Base-by-base conservation (phyloP, 176 grass and related monocot species). In the Tillandsia fasciculata region DNA sequence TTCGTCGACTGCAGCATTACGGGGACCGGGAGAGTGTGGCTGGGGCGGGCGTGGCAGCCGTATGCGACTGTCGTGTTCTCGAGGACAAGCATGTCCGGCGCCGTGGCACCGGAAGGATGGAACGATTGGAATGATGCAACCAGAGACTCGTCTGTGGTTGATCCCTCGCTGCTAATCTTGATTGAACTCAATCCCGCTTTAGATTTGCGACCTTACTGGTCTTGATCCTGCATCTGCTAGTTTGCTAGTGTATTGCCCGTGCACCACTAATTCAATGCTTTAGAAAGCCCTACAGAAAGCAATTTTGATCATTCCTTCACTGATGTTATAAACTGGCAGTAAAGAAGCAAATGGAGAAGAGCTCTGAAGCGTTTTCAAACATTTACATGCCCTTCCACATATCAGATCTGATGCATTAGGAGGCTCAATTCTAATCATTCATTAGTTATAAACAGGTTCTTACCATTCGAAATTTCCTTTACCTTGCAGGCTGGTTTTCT, bases 121-220 rank as follows among this genome's bases (percentile, higher is more conserved):
- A 82, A 96, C 51, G 82, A 91, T 68, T 91, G 84, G 87, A 91
- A 91, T 52, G 91, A 96, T 66, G 68, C 82, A 2, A 71, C 56
- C 1, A 88, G 87, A 84, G 87, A 81, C 59, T 53, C 80, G 85
- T 77, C 78, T 80, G 83, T 85, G 83, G 73, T 81, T 71, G 72
- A 80, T 85, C 77, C 67, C 20, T 77, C 52, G 24, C 9, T 79
- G 57, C 82, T 70, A 29, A 13, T 74, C 74, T 57, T 71, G 51
- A 10, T 22, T 70, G 20, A 68, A 48, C 22, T 66, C 20, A 48
- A 54, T 64, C 15, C 12, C 3, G n/a, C 53, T 57, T 53, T n/a
- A n/a, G n/a, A 69, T 53, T 10, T 9, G 52, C 54, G 9, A 56
- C 64, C 17, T 48, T 2, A 0, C 12, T 33, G 23, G 8, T 17